phyloP scores from a whole-genome alignment of 257 asterid species.

The Solanum neorickii region DNA sequence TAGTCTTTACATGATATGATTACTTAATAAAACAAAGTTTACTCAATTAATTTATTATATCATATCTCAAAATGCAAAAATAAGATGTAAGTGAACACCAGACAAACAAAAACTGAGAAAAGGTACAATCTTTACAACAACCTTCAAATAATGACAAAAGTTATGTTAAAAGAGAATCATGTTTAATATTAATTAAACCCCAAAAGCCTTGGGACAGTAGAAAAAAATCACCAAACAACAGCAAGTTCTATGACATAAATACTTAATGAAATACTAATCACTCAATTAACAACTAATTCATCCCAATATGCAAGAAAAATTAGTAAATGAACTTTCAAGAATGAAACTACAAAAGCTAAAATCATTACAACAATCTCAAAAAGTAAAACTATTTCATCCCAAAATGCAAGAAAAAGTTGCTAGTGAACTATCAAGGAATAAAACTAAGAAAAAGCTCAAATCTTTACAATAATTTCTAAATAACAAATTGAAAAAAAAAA shows the following conservation, averaged over 20 bases:
- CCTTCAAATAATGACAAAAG: background rate
- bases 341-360: background rate
- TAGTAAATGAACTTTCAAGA: background rate
- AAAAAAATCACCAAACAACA: background rate
- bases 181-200: background rate
- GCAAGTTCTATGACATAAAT: background rate
- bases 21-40: background rate
- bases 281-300: background rate
- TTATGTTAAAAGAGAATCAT: background rate
- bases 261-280: background rate
- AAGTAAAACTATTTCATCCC: background rate
- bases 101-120: background rate
- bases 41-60: background rate
- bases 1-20: background rate
- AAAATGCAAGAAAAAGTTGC: background rate
- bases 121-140: background rate
- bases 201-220: background rate
- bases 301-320: background rate
- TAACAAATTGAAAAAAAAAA: background rate
- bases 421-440: background rate
- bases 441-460: background rate
- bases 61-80: background rate
- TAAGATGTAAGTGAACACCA: background rate
- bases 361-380: background rate
- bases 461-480: background rate